Base-by-base conservation (phyloP, 2,329 filamentous ascomycete genomes). In the Rutstroemia sp. region DNA sequence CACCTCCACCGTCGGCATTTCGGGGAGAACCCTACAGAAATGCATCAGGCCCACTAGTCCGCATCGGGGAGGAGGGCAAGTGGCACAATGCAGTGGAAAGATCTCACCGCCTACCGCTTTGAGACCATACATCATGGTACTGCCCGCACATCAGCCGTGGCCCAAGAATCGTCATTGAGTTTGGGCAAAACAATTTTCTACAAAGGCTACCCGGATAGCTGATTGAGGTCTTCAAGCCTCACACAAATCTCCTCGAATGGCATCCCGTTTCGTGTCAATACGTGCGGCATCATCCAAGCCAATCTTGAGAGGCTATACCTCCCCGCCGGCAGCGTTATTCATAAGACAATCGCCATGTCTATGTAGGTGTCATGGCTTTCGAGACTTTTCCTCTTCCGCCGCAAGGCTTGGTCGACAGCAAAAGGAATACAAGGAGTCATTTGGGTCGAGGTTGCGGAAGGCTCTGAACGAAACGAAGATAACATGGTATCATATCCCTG, bases 401-500 rank as follows among this genome's bases (percentile, higher is more conserved):
- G 9, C 30, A 9, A 65, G 58, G 48, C 53, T 58, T 14, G 63
- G 58, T 54, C 62, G 52, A 53, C 62, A 63, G 46, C 56, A 64
- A 30, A 47, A 57, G 16, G 56, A 68, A n/a, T 66, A 66, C 41
- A 64, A 67, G 49, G 67, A 66, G 19, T 64, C 67, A 4, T 70
- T 69, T 59, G 59, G 63, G 7, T 64, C 60, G n/a, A 59, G 82
- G 61, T 71, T 86, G 51, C 74, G 79, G 41, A 76, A 76, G 52
- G 83, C 85, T 39, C 76, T 85, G 63, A 74, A 77, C 41, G 77
- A 79, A 41, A 88, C 85, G 37, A 85, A 81, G 64, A 77, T 87
- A 57, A 79, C 85, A 75, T 90, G 86, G 86, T 82, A 85, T 69
- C 83, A 84, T 8, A 88, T 89, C 59, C 86, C 86, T 14, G 77